Percentiles rank a stretch among this genome's conserved stretches.
These are phyloP conservation scores for Globomyces pollinis-pini DNA, from an alignment of 192 early-diverging fungal genomes.

Conservation along the genomic window DNA sequence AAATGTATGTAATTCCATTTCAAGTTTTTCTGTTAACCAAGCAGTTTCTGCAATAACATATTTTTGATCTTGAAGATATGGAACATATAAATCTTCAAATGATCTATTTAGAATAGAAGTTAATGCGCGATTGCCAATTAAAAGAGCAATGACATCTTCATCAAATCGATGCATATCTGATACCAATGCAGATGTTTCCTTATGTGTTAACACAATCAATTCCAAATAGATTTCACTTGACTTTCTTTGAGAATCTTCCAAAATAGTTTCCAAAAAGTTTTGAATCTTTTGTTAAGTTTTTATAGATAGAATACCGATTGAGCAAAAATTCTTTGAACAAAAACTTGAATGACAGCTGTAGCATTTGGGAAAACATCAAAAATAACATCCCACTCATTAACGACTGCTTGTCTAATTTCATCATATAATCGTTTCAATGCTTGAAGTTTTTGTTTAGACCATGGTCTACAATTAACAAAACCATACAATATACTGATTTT, in stretches of 20 bases:
- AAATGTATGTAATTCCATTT: constrained; percentile 12
- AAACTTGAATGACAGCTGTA: constrained; percentile 81
- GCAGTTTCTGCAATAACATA: constrained; percentile 74
- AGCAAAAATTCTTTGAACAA: constrained; percentile 91
- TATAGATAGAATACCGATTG: no score
- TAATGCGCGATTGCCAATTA: constrained; percentile 44
- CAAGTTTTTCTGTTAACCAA: constrained; percentile 61
- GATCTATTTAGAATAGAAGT: constrained; percentile 73
- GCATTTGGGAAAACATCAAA: constrained; percentile 92
- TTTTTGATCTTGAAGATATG: constrained; percentile 81
- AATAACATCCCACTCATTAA: constrained; percentile 84
- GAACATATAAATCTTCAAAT: constrained; percentile 91
- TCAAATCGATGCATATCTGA: constrained; percentile 76
- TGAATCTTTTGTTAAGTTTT: no score
- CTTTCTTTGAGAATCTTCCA: constrained; percentile 59
- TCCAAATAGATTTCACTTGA: constrained; percentile 78
- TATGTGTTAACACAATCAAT: constrained; percentile 62
- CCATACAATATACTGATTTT: constrained; percentile 13
- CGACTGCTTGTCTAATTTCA: constrained; percentile 72
- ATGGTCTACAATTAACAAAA: not conserved
- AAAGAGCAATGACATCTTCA: constrained; percentile 39
- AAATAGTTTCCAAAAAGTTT: constrained; percentile 74
- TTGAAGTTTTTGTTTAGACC: constrained; percentile 4
- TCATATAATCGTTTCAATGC: constrained; percentile 72
- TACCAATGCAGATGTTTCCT: constrained; percentile 64